phyloP scores from a whole-genome alignment of 306 rosid genomes.

The Trifolium dubium region DNA sequence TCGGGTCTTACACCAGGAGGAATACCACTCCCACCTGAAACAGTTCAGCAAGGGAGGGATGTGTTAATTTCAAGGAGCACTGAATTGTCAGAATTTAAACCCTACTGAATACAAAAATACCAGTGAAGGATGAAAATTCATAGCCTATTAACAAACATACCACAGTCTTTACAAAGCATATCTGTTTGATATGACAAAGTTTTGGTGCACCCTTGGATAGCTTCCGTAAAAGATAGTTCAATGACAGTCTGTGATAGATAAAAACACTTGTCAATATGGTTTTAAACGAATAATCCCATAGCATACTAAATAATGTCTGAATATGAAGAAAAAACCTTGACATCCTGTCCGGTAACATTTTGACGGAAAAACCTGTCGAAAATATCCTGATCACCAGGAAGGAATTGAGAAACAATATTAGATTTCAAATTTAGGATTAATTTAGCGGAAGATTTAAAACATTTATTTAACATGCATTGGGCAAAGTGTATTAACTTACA shows the following conservation, averaged over 20 bases:
- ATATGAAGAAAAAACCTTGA: slow-evolving; percentile 67
- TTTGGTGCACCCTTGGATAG: slow-evolving; percentile 91
- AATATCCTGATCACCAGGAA: slow-evolving; percentile 64
- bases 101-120: slow-evolving; percentile 30
- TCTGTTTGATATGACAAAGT: slow-evolving; percentile 72
- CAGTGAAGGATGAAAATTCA: slow-evolving; percentile 29
- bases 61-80: slow-evolving; percentile 31
- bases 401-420: slow-evolving; percentile 37
- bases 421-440: slow-evolving; percentile 28
- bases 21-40: slow-evolving; percentile 92
- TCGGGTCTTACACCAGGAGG: slow-evolving; percentile 97
- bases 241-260: slow-evolving; percentile 58
- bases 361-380: slow-evolving; percentile 68
- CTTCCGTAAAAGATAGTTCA: slow-evolving; percentile 96
- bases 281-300: slow-evolving; percentile 16
- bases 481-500: slow-evolving; percentile 1
- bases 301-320: slow-evolving; percentile 21
- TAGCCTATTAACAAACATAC: slow-evolving; percentile 54
- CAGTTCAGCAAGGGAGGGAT: slow-evolving; percentile 20
- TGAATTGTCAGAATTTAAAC: slow-evolving; percentile 3
- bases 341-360: slow-evolving; percentile 80
- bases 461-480: background rate
- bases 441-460: background rate
- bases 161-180: slow-evolving; percentile 78
- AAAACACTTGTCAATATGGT: slow-evolving; percentile 34